A percentile compares a stretch with the other conserved stretches of the same genome.
Conservation (phyloP, 176 grass and related monocot genomes). For the Aegilops tauschii region DNA sequence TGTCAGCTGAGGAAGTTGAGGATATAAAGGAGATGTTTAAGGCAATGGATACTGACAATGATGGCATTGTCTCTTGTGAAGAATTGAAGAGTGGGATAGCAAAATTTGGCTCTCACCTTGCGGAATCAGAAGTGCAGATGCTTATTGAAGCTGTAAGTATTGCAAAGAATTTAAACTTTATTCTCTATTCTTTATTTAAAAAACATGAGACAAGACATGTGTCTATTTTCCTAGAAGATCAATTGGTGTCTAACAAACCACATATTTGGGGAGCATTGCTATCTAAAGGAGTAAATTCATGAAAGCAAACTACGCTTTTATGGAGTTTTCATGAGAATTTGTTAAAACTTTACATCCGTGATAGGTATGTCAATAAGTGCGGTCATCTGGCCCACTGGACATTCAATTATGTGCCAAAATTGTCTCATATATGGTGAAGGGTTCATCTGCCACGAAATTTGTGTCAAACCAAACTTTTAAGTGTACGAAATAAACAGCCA, state of each 20-base stretch:
- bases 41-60: slow-evolving; percentile 94
- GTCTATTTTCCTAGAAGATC: not conserved
- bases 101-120: slow-evolving; percentile 97
- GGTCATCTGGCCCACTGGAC: not conserved
- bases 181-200: not conserved
- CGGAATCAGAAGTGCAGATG: slow-evolving; percentile 93
- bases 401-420: not conserved
- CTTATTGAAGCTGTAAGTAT: slow-evolving; percentile 97
- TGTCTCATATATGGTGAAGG: not conserved
- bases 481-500: not conserved
- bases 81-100: slow-evolving; percentile 82
- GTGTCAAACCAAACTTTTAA: not conserved
- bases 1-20: slow-evolving; percentile 95
- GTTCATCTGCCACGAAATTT: not conserved
- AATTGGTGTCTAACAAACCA: not conserved
- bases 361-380: not conserved
- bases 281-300: not conserved
- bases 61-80: slow-evolving; percentile 93
- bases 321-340: not conserved
- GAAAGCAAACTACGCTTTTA: not conserved
- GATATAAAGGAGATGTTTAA: slow-evolving; percentile 99
- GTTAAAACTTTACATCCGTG: not conserved
- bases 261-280: not conserved
- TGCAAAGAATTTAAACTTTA: not conserved
- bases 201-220: not conserved